A percentile compares a stretch with the other conserved stretches of the same genome.
phyloP scores from a whole-genome alignment of 2,329 filamentous ascomycete species.

The Myotisia sp. region DNA sequence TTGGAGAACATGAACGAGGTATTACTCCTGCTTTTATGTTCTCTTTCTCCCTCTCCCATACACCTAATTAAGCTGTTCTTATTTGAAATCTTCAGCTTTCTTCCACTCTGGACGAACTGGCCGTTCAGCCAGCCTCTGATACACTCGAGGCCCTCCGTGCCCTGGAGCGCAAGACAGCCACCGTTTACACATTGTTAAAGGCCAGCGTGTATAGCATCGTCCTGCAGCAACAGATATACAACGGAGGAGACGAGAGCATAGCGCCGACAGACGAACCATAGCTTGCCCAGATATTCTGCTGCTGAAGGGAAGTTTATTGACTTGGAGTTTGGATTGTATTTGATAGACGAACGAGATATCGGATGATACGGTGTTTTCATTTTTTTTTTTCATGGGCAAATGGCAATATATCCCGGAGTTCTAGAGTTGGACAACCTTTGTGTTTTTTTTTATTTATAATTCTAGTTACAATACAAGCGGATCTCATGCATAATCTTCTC shows the following conservation, averaged over 20 bases:
- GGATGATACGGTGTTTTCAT: too few relatives aligned
- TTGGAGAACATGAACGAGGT: conserved; percentile 87
- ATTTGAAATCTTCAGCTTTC: conserved; percentile 20
- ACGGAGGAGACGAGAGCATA: conserved; percentile 28
- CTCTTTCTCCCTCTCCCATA: neutral
- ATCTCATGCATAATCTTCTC: too few relatives aligned
- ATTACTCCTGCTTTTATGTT: conserved; percentile 7
- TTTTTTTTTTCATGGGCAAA: too few relatives aligned
- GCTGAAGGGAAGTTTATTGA: too few relatives aligned
- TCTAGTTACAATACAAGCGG: too few relatives aligned
- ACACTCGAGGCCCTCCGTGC: conserved; percentile 66
- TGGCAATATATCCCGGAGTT: too few relatives aligned
- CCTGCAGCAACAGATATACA: conserved; percentile 86
- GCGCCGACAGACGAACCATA: neutral
- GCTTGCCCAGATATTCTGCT: too few relatives aligned
- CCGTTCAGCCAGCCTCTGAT: conserved; percentile 57
- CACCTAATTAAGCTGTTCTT: neutral
- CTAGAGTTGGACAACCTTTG: too few relatives aligned
- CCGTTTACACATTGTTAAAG: conserved; percentile 92
- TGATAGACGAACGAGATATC: too few relatives aligned
- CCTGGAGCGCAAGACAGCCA: conserved; percentile 82
- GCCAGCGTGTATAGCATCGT: conserved; percentile 98
- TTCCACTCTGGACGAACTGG: conserved; percentile 38
- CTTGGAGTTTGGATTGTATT: too few relatives aligned
- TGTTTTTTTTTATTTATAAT: too few relatives aligned